These are phyloP conservation scores for Barnettozyma pratensis DNA, from an alignment of 805 yeast species.

Conservation along the genomic window DNA sequence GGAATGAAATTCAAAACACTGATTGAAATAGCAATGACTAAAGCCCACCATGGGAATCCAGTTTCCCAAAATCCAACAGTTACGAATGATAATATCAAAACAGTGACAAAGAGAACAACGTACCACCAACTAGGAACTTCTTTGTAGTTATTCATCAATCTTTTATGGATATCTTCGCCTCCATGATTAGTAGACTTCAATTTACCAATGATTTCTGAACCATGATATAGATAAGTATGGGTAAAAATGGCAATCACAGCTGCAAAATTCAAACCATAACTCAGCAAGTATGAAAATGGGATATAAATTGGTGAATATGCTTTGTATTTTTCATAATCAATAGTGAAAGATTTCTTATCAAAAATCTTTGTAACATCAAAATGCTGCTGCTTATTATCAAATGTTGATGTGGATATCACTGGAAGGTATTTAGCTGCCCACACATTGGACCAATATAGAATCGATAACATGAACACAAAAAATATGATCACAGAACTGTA, in stretches of 20 bases:
- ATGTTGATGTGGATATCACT: slow-evolving; percentile 44
- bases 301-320: slow-evolving; percentile 54
- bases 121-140: slow-evolving; percentile 63
- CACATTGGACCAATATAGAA: slow-evolving; percentile 46
- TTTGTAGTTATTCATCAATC: slow-evolving; percentile 49
- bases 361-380: slow-evolving; percentile 46
- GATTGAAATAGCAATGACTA: slow-evolving; percentile 49
- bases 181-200: slow-evolving; percentile 37
- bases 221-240: slow-evolving; percentile 54
- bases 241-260: slow-evolving; percentile 56
- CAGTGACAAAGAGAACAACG: slow-evolving; percentile 26
- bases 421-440: slow-evolving; percentile 61
- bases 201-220: slow-evolving; percentile 44
- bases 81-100: slow-evolving; percentile 26
- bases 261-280: slow-evolving; percentile 58
- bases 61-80: slow-evolving; percentile 36
- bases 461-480: slow-evolving; percentile 45
- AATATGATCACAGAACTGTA: slow-evolving; percentile 43
- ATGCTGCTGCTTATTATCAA: slow-evolving; percentile 39
- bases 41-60: slow-evolving; percentile 62
- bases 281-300: slow-evolving; percentile 51
- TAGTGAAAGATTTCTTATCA: slow-evolving; percentile 32
- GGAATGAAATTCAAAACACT: slow-evolving; percentile 52
- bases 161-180: slow-evolving; percentile 40
- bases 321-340: slow-evolving; percentile 41